Conservation (phyloP, 1,284 basidiomycete species). For the Sanghuangporus baumii region DNA sequence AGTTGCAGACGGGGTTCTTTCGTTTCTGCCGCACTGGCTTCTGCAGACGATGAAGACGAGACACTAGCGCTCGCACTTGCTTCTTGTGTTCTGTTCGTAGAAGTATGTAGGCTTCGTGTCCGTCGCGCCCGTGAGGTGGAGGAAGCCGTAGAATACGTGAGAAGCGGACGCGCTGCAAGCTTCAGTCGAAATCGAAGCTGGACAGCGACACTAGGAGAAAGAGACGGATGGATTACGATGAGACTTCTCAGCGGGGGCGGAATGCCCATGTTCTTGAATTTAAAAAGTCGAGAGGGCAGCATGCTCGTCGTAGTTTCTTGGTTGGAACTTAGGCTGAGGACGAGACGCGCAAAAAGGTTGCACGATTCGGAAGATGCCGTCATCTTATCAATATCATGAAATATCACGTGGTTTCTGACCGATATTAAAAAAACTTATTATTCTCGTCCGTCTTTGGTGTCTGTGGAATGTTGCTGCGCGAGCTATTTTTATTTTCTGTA, state of each 20-base stretch:
- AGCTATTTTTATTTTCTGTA: too few relatives aligned
- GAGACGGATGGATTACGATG: constrained; percentile 31
- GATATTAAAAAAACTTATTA: too few relatives aligned
- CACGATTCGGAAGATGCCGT: not conserved
- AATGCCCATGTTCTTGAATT: constrained; percentile 15
- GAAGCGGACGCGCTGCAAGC: constrained; percentile 23
- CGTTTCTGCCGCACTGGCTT: constrained; percentile 22
- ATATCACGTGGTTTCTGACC: too few relatives aligned
- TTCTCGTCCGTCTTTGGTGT: too few relatives aligned
- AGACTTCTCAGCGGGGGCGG: constrained; percentile 34
- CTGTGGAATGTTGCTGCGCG: too few relatives aligned
- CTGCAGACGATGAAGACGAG: constrained; percentile 21
- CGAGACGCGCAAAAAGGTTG: not conserved
- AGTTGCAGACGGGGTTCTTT: constrained; percentile 59
- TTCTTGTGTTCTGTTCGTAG: not conserved
- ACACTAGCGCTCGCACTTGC: not conserved
- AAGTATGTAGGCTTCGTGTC: constrained; percentile 4
- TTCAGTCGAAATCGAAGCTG: constrained; percentile 35
- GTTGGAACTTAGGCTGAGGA: not conserved
- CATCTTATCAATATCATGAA: too few relatives aligned
- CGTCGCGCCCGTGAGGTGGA: constrained; percentile 4
- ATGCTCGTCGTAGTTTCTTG: not conserved
- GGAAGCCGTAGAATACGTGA: constrained; percentile 18
- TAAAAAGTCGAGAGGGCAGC: constrained; percentile 16
- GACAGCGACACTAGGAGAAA: constrained; percentile 32